Base-by-base conservation (phyloP, 2,329 filamentous ascomycete genomes). In the Cladophialophora psammophila region DNA sequence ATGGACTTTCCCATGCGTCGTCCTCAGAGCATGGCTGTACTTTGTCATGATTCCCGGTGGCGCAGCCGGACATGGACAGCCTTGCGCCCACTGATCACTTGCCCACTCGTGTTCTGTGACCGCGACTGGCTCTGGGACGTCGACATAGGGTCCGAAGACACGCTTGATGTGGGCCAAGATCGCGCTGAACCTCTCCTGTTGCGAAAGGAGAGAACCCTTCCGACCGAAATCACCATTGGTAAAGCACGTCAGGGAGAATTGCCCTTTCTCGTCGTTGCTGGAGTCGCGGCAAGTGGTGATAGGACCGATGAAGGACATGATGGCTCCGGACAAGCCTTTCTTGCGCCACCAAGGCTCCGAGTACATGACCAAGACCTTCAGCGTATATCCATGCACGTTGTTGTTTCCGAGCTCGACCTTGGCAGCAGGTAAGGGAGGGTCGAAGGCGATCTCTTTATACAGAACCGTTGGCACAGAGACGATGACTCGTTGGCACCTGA, bases 311-410 rank as follows among this genome's bases (percentile, higher is more conserved):
- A 82, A 82, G 0, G 81, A 82, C 59, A 82, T 79, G 0, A 77
- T 83, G 75, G 2, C 73, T 1, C 81, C 82, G 56, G 76, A 80
- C 10, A 81, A 73, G 0, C 60, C 68, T 32, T 60, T 58, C 42
- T 66, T 62, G 31, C 60, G 58, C 85, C 85, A 87, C 74, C 80
- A 85, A 0, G 83, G 80, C 3, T 73, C 64, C 6, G 72, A 69
- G 71, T 80, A 85, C 8, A 75, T 69, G 40, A 82, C 72, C 65
- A 87, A 84, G 3, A 80, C 80, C 73, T 88, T 87, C 60, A 79
- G 80, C 68, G 85, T 85, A 66, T 82, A 82, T 2, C 85, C 84
- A 42, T 81, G 79, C 0, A 69, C 73, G 12, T 77, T 78, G 0
- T 78, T 75, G 2, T 78, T 69, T 5, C 75, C 69, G 36, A 81